These are phyloP conservation scores for Mycena citricolor DNA, from an alignment of 1,284 basidiomycete genomes.

Conservation along the genomic window DNA sequence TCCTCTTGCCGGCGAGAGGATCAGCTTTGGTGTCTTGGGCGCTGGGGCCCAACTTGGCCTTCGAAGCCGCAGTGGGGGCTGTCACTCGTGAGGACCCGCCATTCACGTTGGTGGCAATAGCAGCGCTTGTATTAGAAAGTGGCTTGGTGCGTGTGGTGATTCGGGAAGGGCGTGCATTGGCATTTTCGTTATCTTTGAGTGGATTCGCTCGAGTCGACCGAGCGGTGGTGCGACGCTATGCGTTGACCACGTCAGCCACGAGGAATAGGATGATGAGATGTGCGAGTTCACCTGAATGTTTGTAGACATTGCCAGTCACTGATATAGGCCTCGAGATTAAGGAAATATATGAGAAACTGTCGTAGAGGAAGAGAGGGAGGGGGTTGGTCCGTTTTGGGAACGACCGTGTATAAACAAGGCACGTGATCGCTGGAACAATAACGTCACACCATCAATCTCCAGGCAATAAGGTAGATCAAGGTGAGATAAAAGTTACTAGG, in stretches of 20 bases:
- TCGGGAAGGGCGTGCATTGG: conserved; percentile 34
- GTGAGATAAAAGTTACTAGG: no score
- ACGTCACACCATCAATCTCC: no score
- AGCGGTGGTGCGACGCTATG: conserved; percentile 18
- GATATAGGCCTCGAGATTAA: no score
- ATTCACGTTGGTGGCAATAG: conserved; percentile 24
- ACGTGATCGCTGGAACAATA: no score
- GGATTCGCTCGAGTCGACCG: conserved; percentile 33
- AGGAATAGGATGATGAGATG: neutral
- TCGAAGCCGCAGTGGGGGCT: conserved; percentile 48
- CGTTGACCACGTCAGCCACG: neutral
- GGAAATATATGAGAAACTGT: no score
- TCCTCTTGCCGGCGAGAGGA: conserved; percentile 57
- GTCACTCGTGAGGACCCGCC: conserved; percentile 44
- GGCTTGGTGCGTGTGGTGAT: conserved; percentile 33
- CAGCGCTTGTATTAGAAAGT: conserved; percentile 29
- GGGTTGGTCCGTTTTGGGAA: no score
- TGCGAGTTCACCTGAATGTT: no score
- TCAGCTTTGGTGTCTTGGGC: conserved; percentile 43
- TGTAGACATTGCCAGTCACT: no score
- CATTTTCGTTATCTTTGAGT: conserved; percentile 34
- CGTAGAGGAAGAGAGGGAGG: no score
- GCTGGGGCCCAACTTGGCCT: conserved; percentile 42
- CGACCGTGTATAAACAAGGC: no score
- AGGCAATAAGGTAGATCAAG: no score